Evolutionary conservation across 1,284 basidiomycete genomes (phyloP).

Genomic region (Ganoderma leucocontextum): DNA sequence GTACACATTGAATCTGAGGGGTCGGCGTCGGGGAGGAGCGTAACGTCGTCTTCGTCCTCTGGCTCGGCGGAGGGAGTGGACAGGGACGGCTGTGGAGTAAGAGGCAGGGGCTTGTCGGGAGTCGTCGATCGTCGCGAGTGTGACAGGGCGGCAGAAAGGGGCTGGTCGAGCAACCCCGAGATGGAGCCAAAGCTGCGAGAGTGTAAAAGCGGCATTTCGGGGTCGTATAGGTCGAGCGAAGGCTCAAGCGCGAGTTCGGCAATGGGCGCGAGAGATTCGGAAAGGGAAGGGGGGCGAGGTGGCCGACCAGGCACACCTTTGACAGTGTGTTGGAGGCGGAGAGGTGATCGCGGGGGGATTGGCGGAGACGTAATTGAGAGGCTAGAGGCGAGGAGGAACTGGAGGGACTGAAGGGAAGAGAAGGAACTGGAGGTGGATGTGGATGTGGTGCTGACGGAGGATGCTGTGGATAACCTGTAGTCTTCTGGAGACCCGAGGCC

Average conservation of each 20-base stretch:
- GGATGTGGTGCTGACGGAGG: conserved; percentile 29
- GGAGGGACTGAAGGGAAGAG: conserved; percentile 32
- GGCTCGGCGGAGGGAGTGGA: conserved; percentile 23
- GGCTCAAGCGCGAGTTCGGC: conserved; percentile 7
- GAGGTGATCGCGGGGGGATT: conserved; percentile 44
- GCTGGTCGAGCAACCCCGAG: conserved; percentile 40
- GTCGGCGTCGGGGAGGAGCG: conserved; percentile 24
- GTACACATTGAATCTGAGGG: conserved; percentile 31
- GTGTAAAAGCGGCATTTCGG: conserved; percentile 39
- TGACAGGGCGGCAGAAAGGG: conserved; percentile 17
- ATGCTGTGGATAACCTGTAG: conserved; percentile 33
- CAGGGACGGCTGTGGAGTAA: conserved; percentile 36
- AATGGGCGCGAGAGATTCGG: conserved; percentile 19
- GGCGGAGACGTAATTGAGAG: conserved; percentile 37
- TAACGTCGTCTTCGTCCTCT: conserved; percentile 28
- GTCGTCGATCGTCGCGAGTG: conserved; percentile 32
- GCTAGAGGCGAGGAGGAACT: conserved; percentile 26
- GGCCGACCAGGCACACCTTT: conserved; percentile 21
- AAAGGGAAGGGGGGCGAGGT: conserved; percentile 17
- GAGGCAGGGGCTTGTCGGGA: conserved; percentile 45
- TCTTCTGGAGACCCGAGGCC: conserved; percentile 35
- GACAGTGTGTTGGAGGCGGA: conserved; percentile 32
- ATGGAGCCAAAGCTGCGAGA: conserved; percentile 43
- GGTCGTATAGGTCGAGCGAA: conserved; percentile 10
- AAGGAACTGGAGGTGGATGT: conserved; percentile 30